These are phyloP conservation scores for Coniochaeta sp. DNA, from an alignment of 2,329 filamentous ascomycete species.

Conservation along the genomic window DNA sequence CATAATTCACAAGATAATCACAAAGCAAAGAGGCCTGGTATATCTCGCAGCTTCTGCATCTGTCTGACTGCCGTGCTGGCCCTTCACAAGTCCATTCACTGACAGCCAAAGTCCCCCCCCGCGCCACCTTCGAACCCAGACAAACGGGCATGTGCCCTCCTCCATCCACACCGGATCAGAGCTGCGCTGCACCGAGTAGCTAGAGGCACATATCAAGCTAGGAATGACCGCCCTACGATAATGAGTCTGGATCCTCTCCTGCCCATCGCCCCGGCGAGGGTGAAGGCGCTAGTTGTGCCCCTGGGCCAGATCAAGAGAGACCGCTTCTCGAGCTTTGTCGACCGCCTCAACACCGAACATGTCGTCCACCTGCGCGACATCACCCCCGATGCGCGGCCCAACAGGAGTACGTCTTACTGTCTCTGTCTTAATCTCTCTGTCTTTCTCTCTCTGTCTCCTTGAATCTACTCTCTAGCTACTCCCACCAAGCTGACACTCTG, in stretches of 20 bases:
- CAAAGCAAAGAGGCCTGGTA: too few relatives aligned
- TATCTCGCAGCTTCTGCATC: too few relatives aligned
- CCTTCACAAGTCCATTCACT: too few relatives aligned
- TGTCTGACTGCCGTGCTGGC: too few relatives aligned
- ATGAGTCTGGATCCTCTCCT: slow-evolving; percentile 88
- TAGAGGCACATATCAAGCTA: background rate
- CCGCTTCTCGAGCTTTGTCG: slow-evolving; percentile 71
- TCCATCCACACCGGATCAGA: background rate
- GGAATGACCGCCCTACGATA: slow-evolving; percentile 15
- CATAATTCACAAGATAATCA: too few relatives aligned
- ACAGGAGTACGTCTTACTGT: slow-evolving; percentile 61
- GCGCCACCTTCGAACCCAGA: too few relatives aligned
- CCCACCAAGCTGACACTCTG: slow-evolving; percentile 6
- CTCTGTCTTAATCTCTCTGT: background rate
- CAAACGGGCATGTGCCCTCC: too few relatives aligned
- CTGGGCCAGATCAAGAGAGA: slow-evolving; percentile 78
- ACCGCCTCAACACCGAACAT: slow-evolving; percentile 70
- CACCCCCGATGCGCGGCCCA: slow-evolving; percentile 73
- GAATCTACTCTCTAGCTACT: background rate
- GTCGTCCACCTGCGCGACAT: slow-evolving; percentile 80
- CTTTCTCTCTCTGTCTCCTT: slow-evolving; percentile 2
- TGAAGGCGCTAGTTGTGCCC: slow-evolving; percentile 80
- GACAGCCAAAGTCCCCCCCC: too few relatives aligned
- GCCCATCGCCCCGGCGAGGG: slow-evolving; percentile 83
- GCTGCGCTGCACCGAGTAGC: background rate